Conservation (phyloP, 106 monocot species). For the Dendrobium chrysotoxum region DNA sequence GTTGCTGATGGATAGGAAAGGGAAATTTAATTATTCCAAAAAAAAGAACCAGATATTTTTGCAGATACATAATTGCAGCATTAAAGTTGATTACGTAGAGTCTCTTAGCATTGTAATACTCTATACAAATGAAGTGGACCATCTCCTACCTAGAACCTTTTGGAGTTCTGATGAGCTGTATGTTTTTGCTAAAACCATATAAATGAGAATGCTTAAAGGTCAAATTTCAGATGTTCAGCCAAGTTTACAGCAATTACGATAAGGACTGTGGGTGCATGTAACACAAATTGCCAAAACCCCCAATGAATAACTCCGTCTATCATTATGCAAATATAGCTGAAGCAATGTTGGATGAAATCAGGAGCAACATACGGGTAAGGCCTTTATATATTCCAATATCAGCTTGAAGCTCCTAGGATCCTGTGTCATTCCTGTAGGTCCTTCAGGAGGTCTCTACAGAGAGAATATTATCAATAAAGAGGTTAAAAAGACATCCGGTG, state of each 20-base stretch:
- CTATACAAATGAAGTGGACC: no score
- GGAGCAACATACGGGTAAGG: conserved; percentile 74
- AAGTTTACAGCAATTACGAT: no score
- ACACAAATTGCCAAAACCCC: background rate
- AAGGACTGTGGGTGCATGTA: background rate
- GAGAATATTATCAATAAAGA: conserved; percentile 2
- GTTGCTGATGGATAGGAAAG: no score
- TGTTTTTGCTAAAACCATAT: no score
- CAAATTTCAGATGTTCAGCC: no score
- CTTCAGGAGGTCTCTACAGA: conserved; percentile 74
- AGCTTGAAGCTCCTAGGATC: conserved; percentile 87
- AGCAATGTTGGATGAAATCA: background rate
- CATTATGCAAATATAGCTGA: background rate
- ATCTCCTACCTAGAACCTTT: background rate
- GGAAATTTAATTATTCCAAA: no score
- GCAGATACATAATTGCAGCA: no score
- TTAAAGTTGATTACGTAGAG: no score
- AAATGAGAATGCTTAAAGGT: no score
- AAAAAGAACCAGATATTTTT: no score
- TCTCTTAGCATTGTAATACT: no score
- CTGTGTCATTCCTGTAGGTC: conserved; percentile 38
- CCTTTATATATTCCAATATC: conserved; percentile 93
- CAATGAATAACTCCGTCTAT: background rate
- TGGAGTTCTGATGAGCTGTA: background rate
- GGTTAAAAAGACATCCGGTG: background rate